Conservation (phyloP, 495 filamentous ascomycete genomes). For the Lophiotrema nucula region DNA sequence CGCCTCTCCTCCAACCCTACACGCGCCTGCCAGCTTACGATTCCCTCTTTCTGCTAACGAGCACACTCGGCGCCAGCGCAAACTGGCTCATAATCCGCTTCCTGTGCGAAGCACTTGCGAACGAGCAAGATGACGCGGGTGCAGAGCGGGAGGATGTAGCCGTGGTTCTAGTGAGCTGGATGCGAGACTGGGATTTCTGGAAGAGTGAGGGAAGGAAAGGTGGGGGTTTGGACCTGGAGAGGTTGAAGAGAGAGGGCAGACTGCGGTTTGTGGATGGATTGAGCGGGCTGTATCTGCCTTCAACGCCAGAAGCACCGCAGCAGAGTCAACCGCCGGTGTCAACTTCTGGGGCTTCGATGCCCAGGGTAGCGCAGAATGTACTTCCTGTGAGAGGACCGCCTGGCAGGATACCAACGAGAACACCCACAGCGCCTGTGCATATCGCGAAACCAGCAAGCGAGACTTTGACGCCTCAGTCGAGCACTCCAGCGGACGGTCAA, state of each 20-base stretch:
- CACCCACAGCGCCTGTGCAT: not conserved
- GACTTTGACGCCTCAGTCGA: not conserved
- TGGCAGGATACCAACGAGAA: not conserved
- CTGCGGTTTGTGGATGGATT: conserved; percentile 76
- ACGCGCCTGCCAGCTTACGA: conserved; percentile 46
- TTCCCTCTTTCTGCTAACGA: conserved; percentile 71
- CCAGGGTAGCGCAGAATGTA: not conserved
- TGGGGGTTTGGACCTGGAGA: conserved; percentile 66
- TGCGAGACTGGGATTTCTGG: conserved; percentile 78
- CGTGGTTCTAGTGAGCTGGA: conserved; percentile 78
- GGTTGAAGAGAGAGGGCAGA: conserved; percentile 52
- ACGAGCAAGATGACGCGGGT: not conserved
- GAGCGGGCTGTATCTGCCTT: conserved; percentile 52
- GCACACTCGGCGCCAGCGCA: conserved; percentile 44
- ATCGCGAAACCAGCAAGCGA: not conserved
- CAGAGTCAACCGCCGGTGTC: not conserved
- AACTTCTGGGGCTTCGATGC: not conserved
- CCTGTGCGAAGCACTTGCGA: conserved; percentile 55
- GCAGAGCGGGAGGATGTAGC: conserved; percentile 29
- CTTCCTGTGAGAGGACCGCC: conserved; percentile 2
- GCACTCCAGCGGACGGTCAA: not conserved
- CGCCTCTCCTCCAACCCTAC: conserved; percentile 68
- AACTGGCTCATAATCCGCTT: conserved; percentile 46
- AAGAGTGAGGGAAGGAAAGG: conserved; percentile 38
- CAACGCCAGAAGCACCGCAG: not conserved